These are phyloP conservation scores for Ammopiptanthus mongolicus DNA, from an alignment of 306 rosid species.

Conservation along the genomic window DNA sequence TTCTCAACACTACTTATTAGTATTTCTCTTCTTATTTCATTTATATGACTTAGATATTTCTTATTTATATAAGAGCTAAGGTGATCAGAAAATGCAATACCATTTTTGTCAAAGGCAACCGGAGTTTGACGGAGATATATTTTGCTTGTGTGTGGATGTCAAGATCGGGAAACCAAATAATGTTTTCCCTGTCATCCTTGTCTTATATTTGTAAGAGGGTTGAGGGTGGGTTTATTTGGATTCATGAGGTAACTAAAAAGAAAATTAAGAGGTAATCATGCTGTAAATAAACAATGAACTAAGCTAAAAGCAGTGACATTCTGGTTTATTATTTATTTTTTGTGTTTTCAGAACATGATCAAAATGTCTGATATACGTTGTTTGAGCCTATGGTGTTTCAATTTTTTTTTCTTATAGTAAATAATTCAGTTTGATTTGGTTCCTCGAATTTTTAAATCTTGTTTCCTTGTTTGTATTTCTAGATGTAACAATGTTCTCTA, in stretches of 20 bases:
- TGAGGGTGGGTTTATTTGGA: neutral
- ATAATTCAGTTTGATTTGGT: neutral
- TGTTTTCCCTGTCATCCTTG: neutral
- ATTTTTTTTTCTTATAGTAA: neutral
- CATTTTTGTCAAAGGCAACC: neutral
- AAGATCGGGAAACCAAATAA: neutral
- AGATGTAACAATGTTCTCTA: slow-evolving; percentile 97
- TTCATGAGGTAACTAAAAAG: neutral
- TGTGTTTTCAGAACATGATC: neutral
- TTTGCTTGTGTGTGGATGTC: neutral
- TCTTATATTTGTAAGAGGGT: neutral
- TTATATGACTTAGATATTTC: neutral
- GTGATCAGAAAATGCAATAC: neutral
- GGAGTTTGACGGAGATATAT: neutral
- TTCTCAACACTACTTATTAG: neutral
- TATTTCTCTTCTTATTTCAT: neutral
- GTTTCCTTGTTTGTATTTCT: slow-evolving; percentile 17
- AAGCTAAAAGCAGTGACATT: neutral
- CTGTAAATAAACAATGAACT: neutral
- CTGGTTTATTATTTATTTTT: neutral
- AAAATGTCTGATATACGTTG: neutral
- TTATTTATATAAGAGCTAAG: neutral
- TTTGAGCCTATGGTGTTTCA: neutral
- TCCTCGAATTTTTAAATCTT: neutral
- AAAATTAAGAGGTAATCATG: neutral